Conservation (phyloP, 768 basidiomycete species). For the Naematelia encephala region DNA sequence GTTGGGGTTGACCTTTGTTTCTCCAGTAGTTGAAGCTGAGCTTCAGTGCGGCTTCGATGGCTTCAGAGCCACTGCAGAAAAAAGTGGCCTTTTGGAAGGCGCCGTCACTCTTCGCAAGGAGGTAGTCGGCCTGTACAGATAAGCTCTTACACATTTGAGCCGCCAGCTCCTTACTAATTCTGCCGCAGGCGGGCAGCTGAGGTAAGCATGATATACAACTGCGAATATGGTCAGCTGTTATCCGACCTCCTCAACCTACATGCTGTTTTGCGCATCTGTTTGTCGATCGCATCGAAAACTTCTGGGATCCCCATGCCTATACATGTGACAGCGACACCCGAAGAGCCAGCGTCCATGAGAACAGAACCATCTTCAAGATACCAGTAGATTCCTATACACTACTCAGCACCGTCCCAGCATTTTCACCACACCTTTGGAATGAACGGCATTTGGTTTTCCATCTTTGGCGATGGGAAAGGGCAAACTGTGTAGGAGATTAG, state of each 20-base stretch:
- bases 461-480: too few relatives aligned
- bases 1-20: neutral
- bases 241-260: neutral
- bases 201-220: neutral
- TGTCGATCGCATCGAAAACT: too few relatives aligned
- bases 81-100: neutral
- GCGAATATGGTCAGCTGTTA: neutral
- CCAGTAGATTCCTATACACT: too few relatives aligned
- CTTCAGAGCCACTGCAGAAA: neutral
- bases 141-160: too few relatives aligned
- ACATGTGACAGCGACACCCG: constrained; percentile 1
- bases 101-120: neutral
- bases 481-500: too few relatives aligned
- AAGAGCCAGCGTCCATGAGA: constrained; percentile 4
- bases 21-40: constrained; percentile 1
- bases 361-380: neutral
- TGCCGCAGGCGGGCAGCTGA: constrained; percentile 38
- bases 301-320: too few relatives aligned
- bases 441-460: too few relatives aligned
- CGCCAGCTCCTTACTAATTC: neutral
- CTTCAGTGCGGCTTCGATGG: constrained; percentile 1
- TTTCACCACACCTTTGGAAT: too few relatives aligned
- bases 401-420: too few relatives aligned
- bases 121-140: too few relatives aligned
- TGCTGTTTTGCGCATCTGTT: neutral